These are phyloP conservation scores for Yarrowia sp. DNA, from an alignment of 805 yeast genomes.

Conservation along the genomic window DNA sequence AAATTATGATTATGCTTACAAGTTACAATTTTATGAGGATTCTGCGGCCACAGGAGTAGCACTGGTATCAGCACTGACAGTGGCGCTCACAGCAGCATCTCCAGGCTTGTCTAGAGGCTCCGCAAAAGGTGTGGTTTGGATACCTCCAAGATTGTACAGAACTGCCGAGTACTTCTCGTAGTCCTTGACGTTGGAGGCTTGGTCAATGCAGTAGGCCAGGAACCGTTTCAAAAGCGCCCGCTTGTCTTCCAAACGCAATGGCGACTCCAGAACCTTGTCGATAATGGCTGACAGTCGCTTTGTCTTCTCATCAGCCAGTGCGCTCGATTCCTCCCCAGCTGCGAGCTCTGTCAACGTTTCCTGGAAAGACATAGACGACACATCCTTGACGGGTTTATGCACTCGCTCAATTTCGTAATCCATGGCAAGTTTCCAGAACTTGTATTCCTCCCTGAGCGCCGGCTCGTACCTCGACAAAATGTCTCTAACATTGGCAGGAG, in stretches of 20 bases:
- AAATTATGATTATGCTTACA: conserved; percentile 17
- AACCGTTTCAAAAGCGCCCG: background rate
- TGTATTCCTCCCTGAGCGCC: conserved; percentile 30
- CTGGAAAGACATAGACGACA: background rate
- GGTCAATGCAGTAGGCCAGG: conserved; percentile 1
- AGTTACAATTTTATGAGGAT: background rate
- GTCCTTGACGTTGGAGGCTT: background rate
- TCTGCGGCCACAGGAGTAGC: background rate
- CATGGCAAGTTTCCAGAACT: conserved; percentile 38
- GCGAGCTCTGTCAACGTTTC: conserved; percentile 3
- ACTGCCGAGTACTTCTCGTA: conserved; percentile 16
- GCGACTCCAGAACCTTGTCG: background rate
- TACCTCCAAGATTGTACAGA: conserved; percentile 2
- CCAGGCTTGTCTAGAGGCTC: conserved; percentile 20
- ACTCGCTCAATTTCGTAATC: conserved; percentile 34
- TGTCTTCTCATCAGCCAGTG: background rate
- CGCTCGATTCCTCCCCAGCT: background rate
- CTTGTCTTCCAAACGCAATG: background rate
- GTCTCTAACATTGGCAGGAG: conserved; percentile 31
- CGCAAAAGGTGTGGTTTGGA: background rate
- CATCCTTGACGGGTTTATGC: background rate
- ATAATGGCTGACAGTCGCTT: background rate
- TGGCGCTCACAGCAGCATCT: background rate
- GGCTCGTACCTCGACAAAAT: conserved; percentile 30
- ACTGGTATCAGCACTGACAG: background rate